These are phyloP conservation scores for Wickerhamomyces canadensis DNA, from an alignment of 805 yeast genomes.

Conservation along the genomic window DNA sequence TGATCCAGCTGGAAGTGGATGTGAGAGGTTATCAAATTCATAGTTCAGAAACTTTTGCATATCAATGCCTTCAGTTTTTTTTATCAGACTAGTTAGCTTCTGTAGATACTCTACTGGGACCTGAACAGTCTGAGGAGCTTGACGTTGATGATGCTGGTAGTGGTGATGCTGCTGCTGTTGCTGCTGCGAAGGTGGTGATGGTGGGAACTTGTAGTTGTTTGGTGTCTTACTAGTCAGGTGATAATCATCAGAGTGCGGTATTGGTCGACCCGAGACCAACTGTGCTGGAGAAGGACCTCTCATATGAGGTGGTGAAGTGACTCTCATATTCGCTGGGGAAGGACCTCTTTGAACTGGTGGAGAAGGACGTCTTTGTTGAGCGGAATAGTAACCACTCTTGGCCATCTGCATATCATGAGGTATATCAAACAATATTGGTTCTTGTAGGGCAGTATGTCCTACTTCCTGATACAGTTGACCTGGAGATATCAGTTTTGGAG, in stretches of 20 bases:
- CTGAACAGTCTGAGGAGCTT: conserved; percentile 15
- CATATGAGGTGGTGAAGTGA: neutral
- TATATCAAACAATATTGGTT: conserved; percentile 16
- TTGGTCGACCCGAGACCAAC: conserved; percentile 5
- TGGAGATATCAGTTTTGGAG: conserved; percentile 17
- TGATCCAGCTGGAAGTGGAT: neutral
- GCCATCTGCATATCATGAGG: conserved; percentile 14
- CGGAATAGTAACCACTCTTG: neutral
- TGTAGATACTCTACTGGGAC: conserved; percentile 24
- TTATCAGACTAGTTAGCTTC: conserved; percentile 18
- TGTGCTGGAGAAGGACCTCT: neutral
- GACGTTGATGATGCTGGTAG: conserved; percentile 4
- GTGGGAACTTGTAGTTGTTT: conserved; percentile 53
- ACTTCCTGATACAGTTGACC: conserved; percentile 10
- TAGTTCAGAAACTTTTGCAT: conserved; percentile 15
- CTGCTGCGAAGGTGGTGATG: conserved; percentile 18
- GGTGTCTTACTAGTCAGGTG: conserved; percentile 42
- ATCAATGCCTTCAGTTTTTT: conserved; percentile 18
- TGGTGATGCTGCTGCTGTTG: too few relatives aligned
- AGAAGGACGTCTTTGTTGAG: neutral
- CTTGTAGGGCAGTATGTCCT: conserved; percentile 11
- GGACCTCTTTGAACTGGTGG: too few relatives aligned
- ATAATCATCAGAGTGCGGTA: conserved; percentile 32
- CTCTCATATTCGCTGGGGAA: too few relatives aligned
- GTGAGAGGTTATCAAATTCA: conserved; percentile 10